Base-by-base conservation (phyloP, 75 land plant species). In the Ceratopteris richardii region DNA sequence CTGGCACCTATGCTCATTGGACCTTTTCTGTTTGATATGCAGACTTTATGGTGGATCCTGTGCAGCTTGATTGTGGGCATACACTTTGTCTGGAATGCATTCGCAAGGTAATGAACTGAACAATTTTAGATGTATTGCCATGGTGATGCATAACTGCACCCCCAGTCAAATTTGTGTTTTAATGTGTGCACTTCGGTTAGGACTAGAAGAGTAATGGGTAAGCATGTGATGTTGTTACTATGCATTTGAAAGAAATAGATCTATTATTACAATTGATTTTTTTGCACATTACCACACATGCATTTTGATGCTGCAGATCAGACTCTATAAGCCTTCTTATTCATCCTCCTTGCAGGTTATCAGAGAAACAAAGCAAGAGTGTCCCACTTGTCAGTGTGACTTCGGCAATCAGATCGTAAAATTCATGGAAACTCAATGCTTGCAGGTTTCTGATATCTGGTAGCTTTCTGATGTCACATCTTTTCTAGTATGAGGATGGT, bases 71-170 rank as follows among this genome's bases (percentile, higher is more conserved):
- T 39, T 58, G 62, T 61, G 50, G 69, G 54, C 62, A 67, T 61
- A 17, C 63, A 26, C 51, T 67, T 59, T 67, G 69, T 54, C 31
- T 67, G 62, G 62, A 67, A 54, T 67, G 69, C 37, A 40, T 67
- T 48, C 58, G 58, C 18, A 67, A 60, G 69, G 68, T 66, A 33
- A 33, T 33, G 3, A 33, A 33, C 7, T 33, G 9, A 33, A 33
- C 9, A 33, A 33, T 33, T 33, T 33, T 3, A 4, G 37, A 9
- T 33, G 37, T 4, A 33, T 33, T 33, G n/a, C n/a, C n/a, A n/a
- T n/a, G n/a, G n/a, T n/a, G n/a, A n/a, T n/a, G n/a, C n/a, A n/a
- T n/a, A n/a, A n/a, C n/a, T n/a, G n/a, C n/a, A n/a, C n/a, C n/a
- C n/a, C n/a, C n/a, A n/a, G n/a, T n/a, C n/a, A n/a, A n/a, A n/a